Base-by-base conservation (phyloP, 164 flowering plant genomes). In the Vitis cinerea region DNA sequence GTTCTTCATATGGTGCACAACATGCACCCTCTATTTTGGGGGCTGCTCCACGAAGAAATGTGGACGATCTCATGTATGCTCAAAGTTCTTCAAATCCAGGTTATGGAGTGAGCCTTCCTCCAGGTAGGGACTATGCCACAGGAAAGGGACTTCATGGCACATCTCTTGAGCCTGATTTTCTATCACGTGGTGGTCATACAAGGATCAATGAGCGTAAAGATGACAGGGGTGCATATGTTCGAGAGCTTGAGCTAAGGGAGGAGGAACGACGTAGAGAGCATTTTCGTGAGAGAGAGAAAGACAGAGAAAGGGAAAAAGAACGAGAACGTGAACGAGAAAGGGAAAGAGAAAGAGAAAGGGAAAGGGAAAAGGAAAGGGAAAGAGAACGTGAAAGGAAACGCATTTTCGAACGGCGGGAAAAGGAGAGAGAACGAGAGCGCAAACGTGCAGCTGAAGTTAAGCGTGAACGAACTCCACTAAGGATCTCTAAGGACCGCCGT, bases 51-150 rank as follows among this genome's bases (percentile, higher is more conserved):
- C 81, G 84, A 55, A 87, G 90, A 79, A 84, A 78, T 73, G 76
- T 80, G 44, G 98, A 93, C 51, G 94, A 88, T 71, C 84, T 87
- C 66, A 53, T 84, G 69, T 85, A 88, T 74, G 78, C 82, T 49
- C 95, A 85, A 75, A 83, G 86, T 62, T 80, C 95, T 74, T 76
- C 92, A 55, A 83, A 85, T 75, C 88, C 92, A 44, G 95, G 93
- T 50, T 96, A 96, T 80, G 99, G 98, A 67, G 97, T 96, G 55
- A 90, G 98, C 78, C 79, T 96, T 71, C 99, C 99, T 79, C 98
- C 99, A 73, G 99, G 99, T 44, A 87, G 99, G 73, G 97, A 96
- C 74, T 96, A 96, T 70, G 90, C 78, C 61, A 57, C 82, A 0
- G 93, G 96, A 23, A 96, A 96, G 78, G 97, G 91, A 65, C 83